Evolutionary conservation across 805 yeast species (phyloP).

Genomic region (Ogataea henricii): DNA sequence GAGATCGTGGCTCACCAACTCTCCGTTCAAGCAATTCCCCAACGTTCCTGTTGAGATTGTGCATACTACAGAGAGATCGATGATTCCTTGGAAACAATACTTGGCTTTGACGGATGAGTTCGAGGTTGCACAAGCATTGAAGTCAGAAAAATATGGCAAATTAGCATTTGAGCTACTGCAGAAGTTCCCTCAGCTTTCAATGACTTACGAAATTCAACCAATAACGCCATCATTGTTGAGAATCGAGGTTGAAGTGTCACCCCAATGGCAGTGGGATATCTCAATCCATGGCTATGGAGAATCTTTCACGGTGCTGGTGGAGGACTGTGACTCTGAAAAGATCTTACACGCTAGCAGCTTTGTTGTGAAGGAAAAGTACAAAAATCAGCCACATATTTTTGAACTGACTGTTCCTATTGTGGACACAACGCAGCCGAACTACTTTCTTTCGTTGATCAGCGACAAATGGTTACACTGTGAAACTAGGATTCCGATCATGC

Average conservation of each 20-base stretch:
- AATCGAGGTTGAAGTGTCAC: constrained; percentile 65
- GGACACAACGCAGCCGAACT: constrained; percentile 66
- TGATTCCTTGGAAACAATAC: constrained; percentile 80
- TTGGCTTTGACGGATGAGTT: constrained; percentile 63
- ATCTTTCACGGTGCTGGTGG: constrained; percentile 69
- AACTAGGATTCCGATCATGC: constrained; percentile 57
- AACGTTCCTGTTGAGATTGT: constrained; percentile 72
- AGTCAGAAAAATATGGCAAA: constrained; percentile 67
- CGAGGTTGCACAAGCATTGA: constrained; percentile 82
- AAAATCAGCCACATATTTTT: constrained; percentile 55
- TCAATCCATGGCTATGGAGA: constrained; percentile 65
- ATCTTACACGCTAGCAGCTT: constrained; percentile 63
- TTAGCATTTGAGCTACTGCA: constrained; percentile 57
- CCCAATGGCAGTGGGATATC: constrained; percentile 80
- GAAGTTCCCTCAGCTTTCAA: constrained; percentile 69
- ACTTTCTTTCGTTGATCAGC: constrained; percentile 70
- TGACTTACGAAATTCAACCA: constrained; percentile 72
- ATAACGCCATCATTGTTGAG: constrained; percentile 67
- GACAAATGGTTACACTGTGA: constrained; percentile 86
- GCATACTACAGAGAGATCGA: constrained; percentile 73
- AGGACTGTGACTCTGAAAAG: constrained; percentile 80
- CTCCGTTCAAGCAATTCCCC: constrained; percentile 85
- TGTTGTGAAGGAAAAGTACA: constrained; percentile 48
- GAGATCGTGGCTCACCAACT: constrained; percentile 79
- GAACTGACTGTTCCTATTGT: constrained; percentile 65